Evolutionary conservation across 257 asterid species (phyloP).

Genomic region (Petunia axillaris): DNA sequence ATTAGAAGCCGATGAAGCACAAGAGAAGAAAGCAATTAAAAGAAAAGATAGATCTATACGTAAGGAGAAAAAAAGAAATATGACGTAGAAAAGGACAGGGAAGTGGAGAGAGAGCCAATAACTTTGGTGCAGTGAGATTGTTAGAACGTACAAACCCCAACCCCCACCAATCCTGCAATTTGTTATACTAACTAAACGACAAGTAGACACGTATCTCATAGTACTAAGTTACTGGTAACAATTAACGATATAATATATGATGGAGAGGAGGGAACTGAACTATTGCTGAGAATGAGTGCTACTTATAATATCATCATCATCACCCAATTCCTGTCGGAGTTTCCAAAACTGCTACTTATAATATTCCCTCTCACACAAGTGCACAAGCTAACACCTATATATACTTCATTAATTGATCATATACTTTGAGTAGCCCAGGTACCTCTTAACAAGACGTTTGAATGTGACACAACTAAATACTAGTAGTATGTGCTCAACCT

Average conservation of each 20-base stretch:
- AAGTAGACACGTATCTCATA: neutral
- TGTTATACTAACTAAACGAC: constrained; percentile 6
- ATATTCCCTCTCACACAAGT: neutral
- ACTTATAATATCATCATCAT: neutral
- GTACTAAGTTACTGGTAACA: neutral
- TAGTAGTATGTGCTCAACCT: neutral
- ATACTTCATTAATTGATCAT: neutral
- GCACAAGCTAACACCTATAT: neutral
- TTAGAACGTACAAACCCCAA: neutral
- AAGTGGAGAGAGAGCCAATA: neutral
- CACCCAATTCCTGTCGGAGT: neutral
- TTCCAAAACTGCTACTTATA: neutral
- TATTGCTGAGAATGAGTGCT: neutral
- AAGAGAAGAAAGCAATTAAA: neutral
- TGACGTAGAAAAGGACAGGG: neutral
- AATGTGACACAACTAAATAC: neutral
- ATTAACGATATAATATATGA: neutral
- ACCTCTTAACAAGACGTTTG: constrained; percentile 1
- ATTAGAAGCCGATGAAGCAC: neutral
- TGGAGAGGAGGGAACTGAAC: neutral
- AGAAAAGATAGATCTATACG: neutral
- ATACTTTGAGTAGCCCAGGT: no score
- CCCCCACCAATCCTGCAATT: neutral
- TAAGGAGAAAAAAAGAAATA: neutral
- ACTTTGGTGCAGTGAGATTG: neutral